phyloP scores from a whole-genome alignment of 2,329 filamentous ascomycete species.

The Neofusicoccum sp. region DNA sequence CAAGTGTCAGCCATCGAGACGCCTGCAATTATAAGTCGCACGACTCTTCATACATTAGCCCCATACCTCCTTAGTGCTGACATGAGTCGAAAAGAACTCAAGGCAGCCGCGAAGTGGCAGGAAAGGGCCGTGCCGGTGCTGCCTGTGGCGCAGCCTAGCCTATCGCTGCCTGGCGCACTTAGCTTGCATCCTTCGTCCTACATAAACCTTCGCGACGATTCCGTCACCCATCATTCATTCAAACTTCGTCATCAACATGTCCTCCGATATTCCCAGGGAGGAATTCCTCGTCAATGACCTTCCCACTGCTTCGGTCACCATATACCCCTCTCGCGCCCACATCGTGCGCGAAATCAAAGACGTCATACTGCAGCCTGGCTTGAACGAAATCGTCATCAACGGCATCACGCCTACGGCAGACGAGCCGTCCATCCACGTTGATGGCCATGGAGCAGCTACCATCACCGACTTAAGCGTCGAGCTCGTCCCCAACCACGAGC shows the following conservation, averaged over 20 bases:
- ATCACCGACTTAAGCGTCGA: conserved; percentile 64
- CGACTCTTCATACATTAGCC: too few relatives aligned
- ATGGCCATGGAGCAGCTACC: conserved; percentile 56
- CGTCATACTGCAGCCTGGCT: conserved; percentile 53
- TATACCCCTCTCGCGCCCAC: conserved; percentile 62
- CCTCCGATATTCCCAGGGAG: conserved; percentile 18
- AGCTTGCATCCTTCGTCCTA: too few relatives aligned
- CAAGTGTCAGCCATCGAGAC: too few relatives aligned
- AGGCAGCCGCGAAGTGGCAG: neutral
- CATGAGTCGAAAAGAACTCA: too few relatives aligned
- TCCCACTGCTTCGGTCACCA: conserved; percentile 59
- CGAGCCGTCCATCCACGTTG: conserved; percentile 59
- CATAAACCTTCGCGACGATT: neutral
- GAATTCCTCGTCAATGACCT: conserved; percentile 50
- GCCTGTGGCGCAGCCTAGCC: conserved; percentile 8
- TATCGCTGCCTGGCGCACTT: conserved; percentile 7
- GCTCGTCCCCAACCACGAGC: conserved; percentile 54
- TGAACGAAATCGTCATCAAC: conserved; percentile 57
- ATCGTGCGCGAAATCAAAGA: conserved; percentile 60
- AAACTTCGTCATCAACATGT: conserved; percentile 7
- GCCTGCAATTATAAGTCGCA: too few relatives aligned
- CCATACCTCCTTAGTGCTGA: too few relatives aligned
- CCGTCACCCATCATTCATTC: neutral
- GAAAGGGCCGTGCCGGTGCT: neutral
- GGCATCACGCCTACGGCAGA: conserved; percentile 56